Percentiles rank a stretch among this genome's conserved stretches.
Conservation (phyloP, 495 filamentous ascomycete genomes). For the Schizothecium vesticola region DNA sequence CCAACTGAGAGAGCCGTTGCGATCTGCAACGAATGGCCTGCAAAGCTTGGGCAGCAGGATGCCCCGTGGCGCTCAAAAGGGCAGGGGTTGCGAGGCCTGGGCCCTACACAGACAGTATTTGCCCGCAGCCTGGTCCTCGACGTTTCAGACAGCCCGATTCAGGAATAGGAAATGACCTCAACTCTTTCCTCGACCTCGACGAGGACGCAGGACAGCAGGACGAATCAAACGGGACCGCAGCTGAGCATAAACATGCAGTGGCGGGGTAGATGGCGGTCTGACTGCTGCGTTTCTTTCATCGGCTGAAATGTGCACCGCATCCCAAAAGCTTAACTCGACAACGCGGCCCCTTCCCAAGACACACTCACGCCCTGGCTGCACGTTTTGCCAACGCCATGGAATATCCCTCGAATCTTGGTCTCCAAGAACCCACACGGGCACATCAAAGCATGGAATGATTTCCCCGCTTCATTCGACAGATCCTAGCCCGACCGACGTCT, state of each 20-base stretch:
- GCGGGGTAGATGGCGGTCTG: too few relatives aligned
- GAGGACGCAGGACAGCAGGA: background rate
- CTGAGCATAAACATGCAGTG: background rate
- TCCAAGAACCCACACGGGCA: too few relatives aligned
- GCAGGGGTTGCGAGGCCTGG: background rate
- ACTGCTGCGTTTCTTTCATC: background rate
- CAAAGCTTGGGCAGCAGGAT: background rate
- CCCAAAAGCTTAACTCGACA: background rate
- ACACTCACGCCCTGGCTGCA: background rate
- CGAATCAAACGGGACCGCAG: background rate
- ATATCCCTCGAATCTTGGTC: too few relatives aligned
- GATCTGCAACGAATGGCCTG: background rate
- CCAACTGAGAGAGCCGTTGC: background rate
- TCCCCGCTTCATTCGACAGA: too few relatives aligned
- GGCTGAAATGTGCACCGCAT: background rate
- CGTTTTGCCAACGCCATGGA: too few relatives aligned
- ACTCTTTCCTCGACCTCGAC: background rate
- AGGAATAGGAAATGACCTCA: too few relatives aligned
- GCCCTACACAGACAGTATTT: background rate
- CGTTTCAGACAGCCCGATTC: background rate
- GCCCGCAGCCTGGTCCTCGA: background rate
- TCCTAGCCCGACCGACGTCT: too few relatives aligned
- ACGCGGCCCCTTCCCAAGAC: background rate
- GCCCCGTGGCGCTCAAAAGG: background rate
- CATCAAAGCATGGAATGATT: too few relatives aligned